phyloP scores from a whole-genome alignment of 306 rosid genomes.

The Prunus mongolica region DNA sequence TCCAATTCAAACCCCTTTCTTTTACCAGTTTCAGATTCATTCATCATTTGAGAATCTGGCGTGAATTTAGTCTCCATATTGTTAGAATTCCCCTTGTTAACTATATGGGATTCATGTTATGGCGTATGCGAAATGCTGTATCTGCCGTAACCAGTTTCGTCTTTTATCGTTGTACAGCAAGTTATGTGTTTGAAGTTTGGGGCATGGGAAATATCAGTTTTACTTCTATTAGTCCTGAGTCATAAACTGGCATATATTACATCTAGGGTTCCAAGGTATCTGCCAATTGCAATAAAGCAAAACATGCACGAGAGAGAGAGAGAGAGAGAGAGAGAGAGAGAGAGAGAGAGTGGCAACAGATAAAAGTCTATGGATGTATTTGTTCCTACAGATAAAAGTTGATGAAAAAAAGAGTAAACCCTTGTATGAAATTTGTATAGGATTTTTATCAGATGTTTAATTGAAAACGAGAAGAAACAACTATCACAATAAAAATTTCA shows the following conservation, averaged over 20 bases:
- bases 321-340: too few relatives aligned
- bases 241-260: neutral
- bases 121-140: too few relatives aligned
- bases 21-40: neutral
- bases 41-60: neutral
- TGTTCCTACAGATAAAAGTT: neutral
- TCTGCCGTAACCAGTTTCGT: too few relatives aligned
- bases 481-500: neutral
- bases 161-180: too few relatives aligned
- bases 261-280: neutral
- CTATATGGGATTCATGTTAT: too few relatives aligned
- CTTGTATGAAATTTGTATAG: slow-evolving; percentile 29
- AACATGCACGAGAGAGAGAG: neutral
- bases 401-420: neutral
- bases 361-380: too few relatives aligned
- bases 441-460: slow-evolving; percentile 3
- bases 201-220: too few relatives aligned
- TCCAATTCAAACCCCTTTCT: neutral
- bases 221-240: too few relatives aligned
- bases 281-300: neutral
- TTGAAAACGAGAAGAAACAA: neutral
- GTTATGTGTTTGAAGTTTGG: too few relatives aligned
- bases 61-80: too few relatives aligned
- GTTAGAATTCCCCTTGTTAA: too few relatives aligned
- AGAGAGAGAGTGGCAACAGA: neutral